Evolutionary conservation across 495 filamentous ascomycete genomes (phyloP).

Genomic region (Tuber aestivum): DNA sequence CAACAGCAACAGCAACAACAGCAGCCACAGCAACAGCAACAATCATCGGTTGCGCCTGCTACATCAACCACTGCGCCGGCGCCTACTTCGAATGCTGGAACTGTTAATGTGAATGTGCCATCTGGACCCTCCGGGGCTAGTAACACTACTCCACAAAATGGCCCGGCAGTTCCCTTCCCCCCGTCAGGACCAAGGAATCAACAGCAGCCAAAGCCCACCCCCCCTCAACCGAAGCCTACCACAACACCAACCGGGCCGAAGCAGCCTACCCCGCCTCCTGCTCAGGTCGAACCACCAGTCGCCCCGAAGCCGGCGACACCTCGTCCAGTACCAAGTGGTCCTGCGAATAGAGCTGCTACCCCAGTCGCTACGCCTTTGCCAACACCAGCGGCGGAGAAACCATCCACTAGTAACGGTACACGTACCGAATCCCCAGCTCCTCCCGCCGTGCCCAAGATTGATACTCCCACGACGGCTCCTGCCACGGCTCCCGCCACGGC

Average conservation of each 20-base stretch:
- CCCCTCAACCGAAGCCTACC: conserved; percentile 43
- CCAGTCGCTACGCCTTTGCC: conserved; percentile 18
- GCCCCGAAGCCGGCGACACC: conserved; percentile 44
- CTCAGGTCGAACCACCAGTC: conserved; percentile 42
- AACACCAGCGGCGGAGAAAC: conserved; percentile 24
- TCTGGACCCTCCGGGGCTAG: conserved; percentile 27
- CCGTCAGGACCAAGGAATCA: conserved; percentile 45
- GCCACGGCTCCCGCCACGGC: conserved; percentile 39
- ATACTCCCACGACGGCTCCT: conserved; percentile 43
- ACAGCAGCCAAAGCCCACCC: conserved; percentile 42
- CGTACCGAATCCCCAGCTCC: conserved; percentile 46
- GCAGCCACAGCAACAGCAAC: conserved; percentile 28
- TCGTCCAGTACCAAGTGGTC: conserved; percentile 42
- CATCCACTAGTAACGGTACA: conserved; percentile 46
- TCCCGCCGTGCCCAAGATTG: conserved; percentile 45
- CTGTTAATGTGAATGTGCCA: conserved; percentile 34
- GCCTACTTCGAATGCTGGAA: conserved; percentile 43
- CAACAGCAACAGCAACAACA: conserved; percentile 22
- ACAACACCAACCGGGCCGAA: conserved; percentile 45
- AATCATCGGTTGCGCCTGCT: conserved; percentile 43
- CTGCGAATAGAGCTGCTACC: conserved; percentile 48
- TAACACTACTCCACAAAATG: conserved; percentile 30
- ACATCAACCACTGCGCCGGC: conserved; percentile 45
- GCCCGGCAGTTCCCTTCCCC: conserved; percentile 37
- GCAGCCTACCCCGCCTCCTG: conserved; percentile 51